phyloP scores from a whole-genome alignment of 2,329 filamentous ascomycete species.

The Monosporascus sp. region DNA sequence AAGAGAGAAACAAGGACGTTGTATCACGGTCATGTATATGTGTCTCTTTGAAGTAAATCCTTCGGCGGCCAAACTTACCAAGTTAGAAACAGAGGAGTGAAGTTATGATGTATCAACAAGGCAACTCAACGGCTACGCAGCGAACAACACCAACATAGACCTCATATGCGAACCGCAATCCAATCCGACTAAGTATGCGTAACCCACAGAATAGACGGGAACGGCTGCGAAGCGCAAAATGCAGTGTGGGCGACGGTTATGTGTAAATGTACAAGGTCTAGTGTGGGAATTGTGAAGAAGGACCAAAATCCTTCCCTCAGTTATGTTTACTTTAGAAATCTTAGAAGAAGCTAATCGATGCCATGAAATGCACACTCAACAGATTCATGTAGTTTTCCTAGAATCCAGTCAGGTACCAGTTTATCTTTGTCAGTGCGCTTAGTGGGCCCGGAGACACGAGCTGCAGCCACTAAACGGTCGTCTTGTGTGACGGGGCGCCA shows the following conservation, averaged over 20 bases:
- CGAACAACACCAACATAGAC: too few relatives aligned
- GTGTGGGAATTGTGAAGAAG: too few relatives aligned
- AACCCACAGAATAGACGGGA: too few relatives aligned
- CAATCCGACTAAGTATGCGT: too few relatives aligned
- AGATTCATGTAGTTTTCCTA: background rate
- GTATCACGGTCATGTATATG: background rate
- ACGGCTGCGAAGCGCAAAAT: too few relatives aligned
- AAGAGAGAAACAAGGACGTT: background rate
- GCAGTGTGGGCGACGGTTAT: too few relatives aligned
- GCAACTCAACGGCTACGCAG: too few relatives aligned
- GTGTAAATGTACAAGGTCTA: too few relatives aligned
- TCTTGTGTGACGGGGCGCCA: background rate
- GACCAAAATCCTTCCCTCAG: background rate
- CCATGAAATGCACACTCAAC: background rate
- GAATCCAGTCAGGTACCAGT: background rate
- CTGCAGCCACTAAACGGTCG: background rate
- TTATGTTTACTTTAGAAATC: background rate
- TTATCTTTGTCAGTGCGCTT: background rate
- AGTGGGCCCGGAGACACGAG: background rate
- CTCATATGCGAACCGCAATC: too few relatives aligned
- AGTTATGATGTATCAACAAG: too few relatives aligned
- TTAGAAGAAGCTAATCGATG: background rate
- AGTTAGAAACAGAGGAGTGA: too few relatives aligned
- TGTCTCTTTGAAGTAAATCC: background rate
- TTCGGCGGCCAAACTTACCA: too few relatives aligned